Conservation (phyloP, 2,329 filamentous ascomycete species). For the Beauveria pseudobassiana region DNA sequence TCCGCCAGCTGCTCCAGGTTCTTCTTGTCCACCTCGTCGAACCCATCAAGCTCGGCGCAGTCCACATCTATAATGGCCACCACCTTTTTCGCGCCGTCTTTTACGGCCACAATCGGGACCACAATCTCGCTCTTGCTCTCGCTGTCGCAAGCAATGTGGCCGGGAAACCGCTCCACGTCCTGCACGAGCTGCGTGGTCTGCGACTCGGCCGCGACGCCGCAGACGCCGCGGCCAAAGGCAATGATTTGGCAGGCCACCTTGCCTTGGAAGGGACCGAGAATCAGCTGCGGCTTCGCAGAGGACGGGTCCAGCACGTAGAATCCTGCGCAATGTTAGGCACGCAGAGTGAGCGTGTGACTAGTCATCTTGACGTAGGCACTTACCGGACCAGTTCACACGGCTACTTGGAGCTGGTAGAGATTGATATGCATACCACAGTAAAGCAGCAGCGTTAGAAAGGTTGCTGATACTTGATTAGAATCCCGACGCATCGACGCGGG, state of each 20-base stretch:
- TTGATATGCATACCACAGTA: slow-evolving; percentile 74
- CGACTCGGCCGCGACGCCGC: slow-evolving; percentile 59
- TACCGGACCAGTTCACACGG: slow-evolving; percentile 70
- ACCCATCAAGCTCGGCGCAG: slow-evolving; percentile 59
- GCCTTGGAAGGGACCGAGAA: slow-evolving; percentile 74
- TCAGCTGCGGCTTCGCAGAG: slow-evolving; percentile 44
- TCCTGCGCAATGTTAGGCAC: slow-evolving; percentile 34
- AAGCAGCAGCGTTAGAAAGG: slow-evolving; percentile 64
- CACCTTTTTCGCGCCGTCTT: slow-evolving; percentile 34
- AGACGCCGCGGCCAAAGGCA: slow-evolving; percentile 65
- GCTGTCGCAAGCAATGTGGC: slow-evolving; percentile 75
- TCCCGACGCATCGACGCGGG: too few species aligned
- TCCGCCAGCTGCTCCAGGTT: slow-evolving; percentile 60
- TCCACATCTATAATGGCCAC: slow-evolving; percentile 77
- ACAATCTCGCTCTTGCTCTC: slow-evolving; percentile 75
- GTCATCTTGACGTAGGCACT: slow-evolving; percentile 5
- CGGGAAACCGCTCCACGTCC: slow-evolving; percentile 68
- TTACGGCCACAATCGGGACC: slow-evolving; percentile 54
- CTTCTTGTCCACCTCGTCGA: slow-evolving; percentile 58
- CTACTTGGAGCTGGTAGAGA: slow-evolving; percentile 59
- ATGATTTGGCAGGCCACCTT: slow-evolving; percentile 77
- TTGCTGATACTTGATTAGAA: slow-evolving; percentile 45
- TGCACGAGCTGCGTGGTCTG: slow-evolving; percentile 56
- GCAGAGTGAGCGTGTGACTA: not conserved
- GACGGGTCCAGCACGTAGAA: slow-evolving; percentile 63